Evolutionary conservation across 805 yeast species (phyloP).

Genomic region (Yarrowia deformans): DNA sequence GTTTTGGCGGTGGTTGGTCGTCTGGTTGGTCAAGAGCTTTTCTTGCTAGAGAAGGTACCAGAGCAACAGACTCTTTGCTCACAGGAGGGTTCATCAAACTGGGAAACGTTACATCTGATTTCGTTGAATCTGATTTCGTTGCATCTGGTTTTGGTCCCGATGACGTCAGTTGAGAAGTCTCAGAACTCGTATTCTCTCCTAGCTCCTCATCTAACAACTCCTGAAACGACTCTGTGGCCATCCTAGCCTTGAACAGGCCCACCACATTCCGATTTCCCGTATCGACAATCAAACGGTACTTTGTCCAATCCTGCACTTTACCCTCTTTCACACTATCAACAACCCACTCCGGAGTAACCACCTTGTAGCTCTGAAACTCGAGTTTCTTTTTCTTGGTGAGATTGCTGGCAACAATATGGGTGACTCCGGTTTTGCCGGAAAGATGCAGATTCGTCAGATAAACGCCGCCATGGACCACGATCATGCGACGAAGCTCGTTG

Average conservation of each 20-base stretch:
- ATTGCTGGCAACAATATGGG: conserved; percentile 83
- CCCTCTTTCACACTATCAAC: conserved; percentile 63
- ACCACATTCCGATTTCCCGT: not conserved
- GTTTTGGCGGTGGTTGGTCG: not conserved
- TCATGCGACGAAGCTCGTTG: conserved; percentile 69
- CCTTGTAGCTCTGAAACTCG: conserved; percentile 71
- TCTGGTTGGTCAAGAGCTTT: not conserved
- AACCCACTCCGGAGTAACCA: conserved; percentile 86
- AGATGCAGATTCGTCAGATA: conserved; percentile 55
- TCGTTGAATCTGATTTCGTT: too few relatives aligned
- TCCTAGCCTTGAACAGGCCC: not conserved
- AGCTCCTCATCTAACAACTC: conserved; percentile 21
- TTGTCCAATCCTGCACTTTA: conserved; percentile 70
- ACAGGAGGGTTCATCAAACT: not conserved
- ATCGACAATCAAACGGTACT: conserved; percentile 51
- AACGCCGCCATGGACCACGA: conserved; percentile 80
- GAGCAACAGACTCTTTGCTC: not conserved
- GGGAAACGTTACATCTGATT: too few relatives aligned
- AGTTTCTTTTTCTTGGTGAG: conserved; percentile 77
- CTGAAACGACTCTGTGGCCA: conserved; percentile 20
- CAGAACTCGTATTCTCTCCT: not conserved
- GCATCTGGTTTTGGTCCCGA: too few relatives aligned
- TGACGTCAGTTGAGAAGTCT: too few relatives aligned
- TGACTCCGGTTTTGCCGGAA: conserved; percentile 69
- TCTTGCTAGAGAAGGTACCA: not conserved